Base-by-base conservation (phyloP, 305 asterid species). In the Caryopteris hybrid region DNA sequence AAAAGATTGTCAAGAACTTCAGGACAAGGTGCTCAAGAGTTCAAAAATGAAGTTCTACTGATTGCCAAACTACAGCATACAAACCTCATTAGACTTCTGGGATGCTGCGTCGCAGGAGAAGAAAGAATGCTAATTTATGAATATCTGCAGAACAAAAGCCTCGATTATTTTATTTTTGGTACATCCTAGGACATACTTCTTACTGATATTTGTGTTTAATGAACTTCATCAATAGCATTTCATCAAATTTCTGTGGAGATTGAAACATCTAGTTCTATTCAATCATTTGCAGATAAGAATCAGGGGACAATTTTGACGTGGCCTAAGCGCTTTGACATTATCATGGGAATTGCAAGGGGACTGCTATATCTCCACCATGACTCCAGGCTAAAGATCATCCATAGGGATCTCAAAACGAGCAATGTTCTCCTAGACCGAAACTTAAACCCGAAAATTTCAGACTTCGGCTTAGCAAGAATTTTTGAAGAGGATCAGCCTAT, bases 41-140 rank as follows among this genome's bases (percentile, higher is more conserved):
- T 86, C 72, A 86, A 75, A 77, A 86, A 80, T 41, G 89, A 86
- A 77, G 89, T 83, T 2, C 66, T 58, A 14, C 72, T 73, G 23
- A 84, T 85, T 12, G 82, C 86, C 2, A 84, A 80, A 45, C 89
- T 86, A 52, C 88, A 84, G 75, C 93, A 88, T n/a, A 64, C 84
- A 20, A 88, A 88, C 73, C 89, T 88, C 0, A 91, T 88, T 14
- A 78, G 72, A 70, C 81, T 88, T 34, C 68, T 84, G 11, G 95
- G 90, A 53, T 85, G 83, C 17, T 85, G 95, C 72, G 68, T 82
- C 20, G 70, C 80, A 61, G 82, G 76, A 33, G 88, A 77, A 20
- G 87, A 82, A 61, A 75, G 58, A 52, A 76, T 84, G 74, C 69
- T 82, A 23, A 63, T 87, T 22, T 83, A 85, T 42, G 91, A 87